Base-by-base conservation (phyloP, 208 protist species). In the Trypanosoma caninum region DNA sequence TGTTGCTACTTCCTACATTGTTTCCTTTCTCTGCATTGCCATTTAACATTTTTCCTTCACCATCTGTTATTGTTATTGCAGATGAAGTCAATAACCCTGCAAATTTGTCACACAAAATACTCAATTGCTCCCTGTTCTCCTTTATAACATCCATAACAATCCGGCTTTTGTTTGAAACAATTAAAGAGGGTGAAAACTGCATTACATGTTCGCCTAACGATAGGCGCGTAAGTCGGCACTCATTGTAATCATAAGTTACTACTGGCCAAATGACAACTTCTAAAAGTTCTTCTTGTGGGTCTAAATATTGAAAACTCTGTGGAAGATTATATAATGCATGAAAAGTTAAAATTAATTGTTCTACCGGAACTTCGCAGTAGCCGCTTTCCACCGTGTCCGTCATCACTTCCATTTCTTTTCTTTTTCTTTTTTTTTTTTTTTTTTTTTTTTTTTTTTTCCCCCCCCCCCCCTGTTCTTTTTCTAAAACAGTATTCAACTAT, bases 271-370 rank as follows among this genome's bases (percentile, higher is more conserved):
- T 48, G 9, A 91, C 77, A 27, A 91, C 38, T 30, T 88, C 78
- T 13, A 84, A 50, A 16, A 63, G 55, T 41, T 76, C 78, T 10
- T 63, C 52, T 0, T 38, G 65, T 10, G 75, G 60, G 37, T 86
- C 59, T 1, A 84, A 47, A n/a, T 78, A 71, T 55, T 68, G 59
- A 65, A 91, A 70, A 13, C 65, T 72, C 11, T 59, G 63, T n/a
- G 84, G 84, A 41, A 91, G 78, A 48, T 84, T 69, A 28, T 84
- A 83, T 18, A 91, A 41, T 2, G 61, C 51, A 59, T 90, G 77
- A 22, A 90, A 46, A 23, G 59, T 78, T 14, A 90, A 59, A 25
- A 76, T 22, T 52, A 79, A 60, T 45, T 70, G 51, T 3, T 35
- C 35, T 35, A 79, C 48, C 7, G 48, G 56, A 20, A 83, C 35